A percentile compares a stretch with the other conserved stretches of the same genome.
phyloP scores from a whole-genome alignment of 257 asterid species.

The Apocynum venetum region DNA sequence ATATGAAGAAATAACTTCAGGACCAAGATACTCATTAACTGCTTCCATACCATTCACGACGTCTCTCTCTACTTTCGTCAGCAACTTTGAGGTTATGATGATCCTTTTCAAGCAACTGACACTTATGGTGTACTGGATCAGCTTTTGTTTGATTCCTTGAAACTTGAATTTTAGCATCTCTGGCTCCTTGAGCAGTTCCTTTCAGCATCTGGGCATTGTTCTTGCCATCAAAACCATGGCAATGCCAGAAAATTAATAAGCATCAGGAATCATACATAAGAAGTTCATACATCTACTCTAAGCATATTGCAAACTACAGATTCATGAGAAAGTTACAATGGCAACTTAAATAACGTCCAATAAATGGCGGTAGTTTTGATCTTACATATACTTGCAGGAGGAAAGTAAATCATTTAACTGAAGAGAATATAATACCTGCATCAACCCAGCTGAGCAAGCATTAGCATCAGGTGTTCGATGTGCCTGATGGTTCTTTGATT shows the following conservation, averaged over 20 bases:
- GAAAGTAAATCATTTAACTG: not conserved
- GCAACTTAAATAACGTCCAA: not conserved
- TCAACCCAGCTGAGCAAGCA: not conserved
- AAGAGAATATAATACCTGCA: slow-evolving; percentile 8
- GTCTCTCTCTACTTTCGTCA: too few species aligned
- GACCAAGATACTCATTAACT: too few species aligned
- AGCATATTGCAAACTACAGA: not conserved
- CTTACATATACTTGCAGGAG: not conserved
- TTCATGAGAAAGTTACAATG: not conserved
- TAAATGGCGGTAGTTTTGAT: not conserved
- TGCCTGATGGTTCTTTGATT: slow-evolving; percentile 35
- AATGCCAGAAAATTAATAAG: not conserved
- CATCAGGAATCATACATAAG: not conserved
- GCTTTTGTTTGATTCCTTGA: not conserved
- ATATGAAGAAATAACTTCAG: too few species aligned
- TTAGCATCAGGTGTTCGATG: not conserved
- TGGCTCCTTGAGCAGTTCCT: not conserved
- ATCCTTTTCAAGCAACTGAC: too few species aligned
- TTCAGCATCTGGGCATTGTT: too few species aligned
- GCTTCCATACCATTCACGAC: too few species aligned
- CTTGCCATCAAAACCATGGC: too few species aligned
- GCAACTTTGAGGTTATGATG: too few species aligned
- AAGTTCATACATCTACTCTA: not conserved
- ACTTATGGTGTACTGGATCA: not conserved
- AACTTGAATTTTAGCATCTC: not conserved